Evolutionary conservation across 139 green algal species (phyloP).

Genomic region (Chlamydomonas sphaeroides): DNA sequence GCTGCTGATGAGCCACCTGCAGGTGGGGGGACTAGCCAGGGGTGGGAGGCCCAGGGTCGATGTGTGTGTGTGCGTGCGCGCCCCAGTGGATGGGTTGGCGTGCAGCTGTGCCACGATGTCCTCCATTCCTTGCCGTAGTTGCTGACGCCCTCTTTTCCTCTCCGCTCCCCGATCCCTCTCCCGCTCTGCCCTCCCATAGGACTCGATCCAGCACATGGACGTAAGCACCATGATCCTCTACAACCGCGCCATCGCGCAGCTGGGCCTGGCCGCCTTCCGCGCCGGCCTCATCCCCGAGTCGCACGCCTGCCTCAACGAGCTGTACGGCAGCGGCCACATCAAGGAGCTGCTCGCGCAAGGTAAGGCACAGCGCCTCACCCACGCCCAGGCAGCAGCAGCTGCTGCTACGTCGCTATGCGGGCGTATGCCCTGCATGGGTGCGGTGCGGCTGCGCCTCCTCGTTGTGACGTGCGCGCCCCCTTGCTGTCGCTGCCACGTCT

Average conservation of each 20-base stretch:
- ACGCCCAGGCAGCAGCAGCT: too few species aligned
- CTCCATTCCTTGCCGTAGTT: too few species aligned
- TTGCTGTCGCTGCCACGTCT: too few species aligned
- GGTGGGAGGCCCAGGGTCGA: background rate
- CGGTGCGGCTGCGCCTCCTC: too few species aligned
- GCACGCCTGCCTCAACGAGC: conserved; percentile 91
- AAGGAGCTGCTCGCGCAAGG: conserved; percentile 98
- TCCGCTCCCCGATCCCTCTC: too few species aligned
- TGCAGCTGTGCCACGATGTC: too few species aligned
- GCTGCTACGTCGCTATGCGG: too few species aligned
- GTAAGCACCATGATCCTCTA: conserved; percentile 97
- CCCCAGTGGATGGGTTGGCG: too few species aligned
- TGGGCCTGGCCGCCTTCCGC: conserved; percentile 95
- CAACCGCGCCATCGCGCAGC: conserved; percentile 96
- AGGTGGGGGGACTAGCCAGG: conserved; percentile 53
- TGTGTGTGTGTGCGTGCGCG: background rate
- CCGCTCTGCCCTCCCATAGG: conserved; percentile 47
- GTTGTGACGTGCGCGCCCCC: too few species aligned
- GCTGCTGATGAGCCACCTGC: conserved; percentile 97
- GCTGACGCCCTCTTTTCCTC: background rate
- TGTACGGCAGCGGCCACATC: conserved; percentile 92
- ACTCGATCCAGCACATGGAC: conserved; percentile 87
- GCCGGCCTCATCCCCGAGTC: conserved; percentile 88
- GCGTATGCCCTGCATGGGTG: too few species aligned
- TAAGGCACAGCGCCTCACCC: conserved; percentile 18